Percentiles rank a stretch among this genome's conserved stretches.
phyloP scores from a whole-genome alignment of 176 grass and related monocot genomes.

The Oryza nivara region DNA sequence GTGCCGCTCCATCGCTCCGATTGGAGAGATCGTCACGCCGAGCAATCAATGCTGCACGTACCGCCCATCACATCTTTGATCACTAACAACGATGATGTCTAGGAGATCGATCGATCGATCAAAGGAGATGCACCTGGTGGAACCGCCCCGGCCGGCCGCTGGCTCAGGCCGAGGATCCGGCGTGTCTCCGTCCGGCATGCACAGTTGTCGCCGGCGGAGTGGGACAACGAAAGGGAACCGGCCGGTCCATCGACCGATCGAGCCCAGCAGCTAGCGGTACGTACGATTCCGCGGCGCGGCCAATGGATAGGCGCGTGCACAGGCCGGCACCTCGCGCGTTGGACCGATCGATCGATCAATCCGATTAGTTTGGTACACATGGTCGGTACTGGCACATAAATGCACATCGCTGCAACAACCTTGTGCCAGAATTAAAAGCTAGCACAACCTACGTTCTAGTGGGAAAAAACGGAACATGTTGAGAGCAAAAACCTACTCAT shows the following conservation, averaged over 20 bases:
- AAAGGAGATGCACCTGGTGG: not conserved
- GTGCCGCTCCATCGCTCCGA: not conserved
- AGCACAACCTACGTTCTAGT: not conserved
- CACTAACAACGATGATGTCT: not conserved
- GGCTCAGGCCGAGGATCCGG: not conserved
- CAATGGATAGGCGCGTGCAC: not conserved
- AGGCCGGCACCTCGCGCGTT: not conserved
- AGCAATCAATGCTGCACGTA: constrained; percentile 3
- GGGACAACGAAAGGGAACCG: constrained; percentile 1
- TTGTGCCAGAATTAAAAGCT: not conserved
- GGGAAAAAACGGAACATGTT: too few relatives aligned
- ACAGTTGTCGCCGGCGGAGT: constrained; percentile 9
- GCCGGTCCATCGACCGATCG: not conserved
- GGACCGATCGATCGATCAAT: not conserved
- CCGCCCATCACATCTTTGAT: not conserved
- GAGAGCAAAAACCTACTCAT: too few relatives aligned
- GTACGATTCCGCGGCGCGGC: constrained; percentile 20
- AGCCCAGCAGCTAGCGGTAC: not conserved
- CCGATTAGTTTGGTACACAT: not conserved
- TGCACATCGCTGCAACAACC: not conserved
- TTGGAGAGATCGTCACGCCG: not conserved
- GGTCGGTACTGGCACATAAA: not conserved
- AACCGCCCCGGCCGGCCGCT: not conserved
- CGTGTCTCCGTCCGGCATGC: not conserved
- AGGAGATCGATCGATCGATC: not conserved